These are phyloP conservation scores for Coffea eugenioides DNA, from an alignment of 257 asterid species.

Conservation along the genomic window DNA sequence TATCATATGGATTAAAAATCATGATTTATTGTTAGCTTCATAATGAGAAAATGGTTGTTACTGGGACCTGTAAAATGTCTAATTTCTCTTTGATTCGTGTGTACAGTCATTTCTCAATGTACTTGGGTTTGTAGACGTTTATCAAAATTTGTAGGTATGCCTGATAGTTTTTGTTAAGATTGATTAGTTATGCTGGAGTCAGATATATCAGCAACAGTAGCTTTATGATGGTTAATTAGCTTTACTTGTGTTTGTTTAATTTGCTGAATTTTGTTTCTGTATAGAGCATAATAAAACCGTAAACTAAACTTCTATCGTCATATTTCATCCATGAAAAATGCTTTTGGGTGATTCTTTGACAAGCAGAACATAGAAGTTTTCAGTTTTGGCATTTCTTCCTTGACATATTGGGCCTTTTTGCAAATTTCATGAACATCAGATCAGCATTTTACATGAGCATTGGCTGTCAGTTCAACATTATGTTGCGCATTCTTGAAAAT, in stretches of 20 bases:
- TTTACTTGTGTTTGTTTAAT: not conserved
- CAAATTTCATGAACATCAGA: not conserved
- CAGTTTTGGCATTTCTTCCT: not conserved
- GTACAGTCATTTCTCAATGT: no score
- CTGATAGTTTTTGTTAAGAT: no score
- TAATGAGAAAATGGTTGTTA: not conserved
- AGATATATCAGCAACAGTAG: not conserved
- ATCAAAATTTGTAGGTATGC: not conserved
- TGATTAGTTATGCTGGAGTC: not conserved
- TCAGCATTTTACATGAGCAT: not conserved
- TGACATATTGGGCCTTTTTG: not conserved
- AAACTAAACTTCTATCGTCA: not conserved
- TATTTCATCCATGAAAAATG: not conserved
- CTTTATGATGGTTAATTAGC: not conserved
- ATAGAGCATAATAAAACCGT: not conserved
- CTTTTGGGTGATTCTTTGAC: not conserved
- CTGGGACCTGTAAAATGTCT: not conserved
- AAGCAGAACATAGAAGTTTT: not conserved
- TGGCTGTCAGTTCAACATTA: not conserved
- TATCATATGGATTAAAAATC: no score
- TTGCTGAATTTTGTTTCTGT: not conserved
- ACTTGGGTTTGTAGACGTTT: no score
- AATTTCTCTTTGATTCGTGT: no score
- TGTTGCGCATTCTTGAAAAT: not conserved
- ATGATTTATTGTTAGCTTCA: not conserved